These are phyloP conservation scores for Brettanomyces nanus DNA, from an alignment of 805 yeast species.

Conservation along the genomic window DNA sequence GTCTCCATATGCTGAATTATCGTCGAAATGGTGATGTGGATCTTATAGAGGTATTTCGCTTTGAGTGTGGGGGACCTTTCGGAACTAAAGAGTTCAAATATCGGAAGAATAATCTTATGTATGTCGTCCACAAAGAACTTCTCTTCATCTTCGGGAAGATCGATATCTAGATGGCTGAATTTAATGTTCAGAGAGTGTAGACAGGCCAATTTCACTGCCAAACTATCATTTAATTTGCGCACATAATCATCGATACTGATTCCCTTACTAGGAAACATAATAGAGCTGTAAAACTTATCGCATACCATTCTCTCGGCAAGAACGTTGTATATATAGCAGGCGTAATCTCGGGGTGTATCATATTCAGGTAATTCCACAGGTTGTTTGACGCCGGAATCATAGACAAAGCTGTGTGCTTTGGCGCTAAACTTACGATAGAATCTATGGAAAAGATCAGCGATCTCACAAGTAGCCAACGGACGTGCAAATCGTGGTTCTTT, in stretches of 20 bases:
- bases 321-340: conserved; percentile 21
- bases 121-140: conserved; percentile 16
- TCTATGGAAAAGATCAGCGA: conserved; percentile 27
- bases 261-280: conserved; percentile 26
- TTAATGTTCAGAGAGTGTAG: conserved; percentile 18
- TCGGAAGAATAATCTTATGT: conserved; percentile 20
- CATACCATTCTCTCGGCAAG: conserved; percentile 25
- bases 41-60: conserved; percentile 21
- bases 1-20: conserved; percentile 16
- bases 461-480: conserved; percentile 27
- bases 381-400: conserved; percentile 10
- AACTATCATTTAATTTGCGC: conserved; percentile 17
- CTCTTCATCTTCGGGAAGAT: conserved; percentile 17
- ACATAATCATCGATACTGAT: conserved; percentile 25
- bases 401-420: conserved; percentile 13
- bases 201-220: conserved; percentile 20
- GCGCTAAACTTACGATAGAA: conserved; percentile 23
- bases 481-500: conserved; percentile 29
- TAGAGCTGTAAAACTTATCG: conserved; percentile 25
- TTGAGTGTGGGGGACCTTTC: conserved; percentile 29
- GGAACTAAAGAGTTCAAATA: conserved; percentile 24
- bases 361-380: conserved; percentile 17
- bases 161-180: conserved; percentile 23
- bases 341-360: conserved; percentile 10
- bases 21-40: conserved; percentile 23